A percentile compares a stretch with the other conserved stretches of the same genome.
Conservation (phyloP, 768 basidiomycete species). For the Mycena olivaceomarginata region DNA sequence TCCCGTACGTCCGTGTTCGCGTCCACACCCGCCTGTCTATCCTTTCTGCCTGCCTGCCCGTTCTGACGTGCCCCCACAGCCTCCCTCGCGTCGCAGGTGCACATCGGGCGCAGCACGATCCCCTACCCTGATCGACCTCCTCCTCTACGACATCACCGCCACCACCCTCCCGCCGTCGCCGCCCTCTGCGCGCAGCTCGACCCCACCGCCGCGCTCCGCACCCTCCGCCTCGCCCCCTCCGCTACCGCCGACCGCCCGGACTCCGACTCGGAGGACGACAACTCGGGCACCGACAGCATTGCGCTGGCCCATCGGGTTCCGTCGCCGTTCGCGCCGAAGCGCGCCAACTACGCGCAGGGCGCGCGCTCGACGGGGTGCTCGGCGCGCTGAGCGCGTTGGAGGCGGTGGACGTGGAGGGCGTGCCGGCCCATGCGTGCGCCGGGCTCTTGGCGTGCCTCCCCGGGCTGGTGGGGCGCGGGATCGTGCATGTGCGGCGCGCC, state of each 20-base stretch:
- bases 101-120: slow-evolving; percentile 15
- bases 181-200: slow-evolving; percentile 11
- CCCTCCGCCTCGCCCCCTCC: slow-evolving; percentile 22
- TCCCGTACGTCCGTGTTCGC: not conserved
- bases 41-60: no score
- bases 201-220: not conserved
- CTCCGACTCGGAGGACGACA: not conserved
- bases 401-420: not conserved
- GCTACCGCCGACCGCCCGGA: not conserved
- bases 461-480: not conserved
- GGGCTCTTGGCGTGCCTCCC: not conserved
- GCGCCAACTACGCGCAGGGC: not conserved
- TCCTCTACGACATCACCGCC: slow-evolving; percentile 15
- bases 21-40: not conserved
- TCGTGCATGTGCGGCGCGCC: not conserved
- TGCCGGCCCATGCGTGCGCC: not conserved
- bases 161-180: slow-evolving; percentile 1
- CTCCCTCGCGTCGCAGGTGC: not conserved
- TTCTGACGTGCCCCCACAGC: not conserved
- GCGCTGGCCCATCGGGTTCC: no score
- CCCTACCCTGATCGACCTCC: slow-evolving; percentile 16
- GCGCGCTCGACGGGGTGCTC: not conserved
- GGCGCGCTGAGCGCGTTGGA: not conserved
- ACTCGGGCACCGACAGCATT: no score
- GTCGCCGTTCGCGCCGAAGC: slow-evolving; percentile 6